These are phyloP conservation scores for Plasmodiophora brassicae DNA, from an alignment of 208 protist genomes.

Conservation along the genomic window DNA sequence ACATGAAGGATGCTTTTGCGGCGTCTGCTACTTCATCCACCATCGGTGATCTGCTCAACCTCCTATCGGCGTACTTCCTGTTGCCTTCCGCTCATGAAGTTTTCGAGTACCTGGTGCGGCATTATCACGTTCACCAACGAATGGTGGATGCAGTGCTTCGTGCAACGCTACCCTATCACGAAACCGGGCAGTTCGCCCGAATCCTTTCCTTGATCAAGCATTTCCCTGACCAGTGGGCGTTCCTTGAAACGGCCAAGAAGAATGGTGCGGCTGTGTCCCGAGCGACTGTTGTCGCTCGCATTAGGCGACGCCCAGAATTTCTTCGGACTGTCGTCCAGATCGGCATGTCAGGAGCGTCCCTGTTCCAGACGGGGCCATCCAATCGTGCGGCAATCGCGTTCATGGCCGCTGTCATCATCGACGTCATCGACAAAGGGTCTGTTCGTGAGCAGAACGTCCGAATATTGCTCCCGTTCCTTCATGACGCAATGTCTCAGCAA, in stretches of 20 bases:
- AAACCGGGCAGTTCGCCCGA: neutral
- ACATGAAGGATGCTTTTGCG: neutral
- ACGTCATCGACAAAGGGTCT: neutral
- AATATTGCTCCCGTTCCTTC: neutral
- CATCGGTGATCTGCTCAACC: neutral
- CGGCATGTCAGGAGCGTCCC: neutral
- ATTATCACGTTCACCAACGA: neutral
- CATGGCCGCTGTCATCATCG: neutral
- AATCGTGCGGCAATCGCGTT: slow-evolving; percentile 15
- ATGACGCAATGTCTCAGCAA: neutral
- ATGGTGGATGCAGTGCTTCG: neutral
- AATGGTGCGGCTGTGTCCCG: neutral
- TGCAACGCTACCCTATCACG: neutral
- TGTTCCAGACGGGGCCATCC: neutral
- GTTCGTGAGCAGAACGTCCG: neutral
- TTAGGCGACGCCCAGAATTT: neutral
- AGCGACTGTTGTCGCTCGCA: neutral
- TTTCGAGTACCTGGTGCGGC: neutral
- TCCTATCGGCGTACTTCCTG: neutral
- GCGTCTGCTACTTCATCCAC: neutral
- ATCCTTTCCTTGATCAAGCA: neutral
- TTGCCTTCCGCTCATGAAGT: neutral
- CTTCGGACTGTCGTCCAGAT: neutral
- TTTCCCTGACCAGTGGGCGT: neutral
- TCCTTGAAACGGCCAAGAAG: neutral